Percentiles rank a stretch among this genome's conserved stretches.
Evolutionary conservation across 1,284 basidiomycete genomes (phyloP).

Genomic region (Melampsora americana): DNA sequence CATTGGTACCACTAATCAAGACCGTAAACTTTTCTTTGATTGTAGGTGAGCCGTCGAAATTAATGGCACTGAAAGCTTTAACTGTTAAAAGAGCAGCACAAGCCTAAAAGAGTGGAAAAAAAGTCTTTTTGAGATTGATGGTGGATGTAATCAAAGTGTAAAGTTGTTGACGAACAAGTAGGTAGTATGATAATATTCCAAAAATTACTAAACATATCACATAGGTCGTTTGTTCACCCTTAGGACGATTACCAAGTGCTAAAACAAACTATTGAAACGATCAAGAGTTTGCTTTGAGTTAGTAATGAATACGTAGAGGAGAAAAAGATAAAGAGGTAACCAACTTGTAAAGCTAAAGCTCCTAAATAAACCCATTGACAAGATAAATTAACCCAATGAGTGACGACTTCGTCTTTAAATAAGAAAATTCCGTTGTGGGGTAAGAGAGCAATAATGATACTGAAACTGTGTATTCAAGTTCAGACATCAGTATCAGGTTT

Average conservation of each 20-base stretch:
- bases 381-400: constrained; percentile 76
- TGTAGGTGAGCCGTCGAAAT: constrained; percentile 35
- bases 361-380: constrained; percentile 84
- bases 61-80: constrained; percentile 18
- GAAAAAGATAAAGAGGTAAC: not conserved
- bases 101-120: constrained; percentile 8
- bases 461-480: constrained; percentile 60
- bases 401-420: constrained; percentile 26
- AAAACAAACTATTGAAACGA: constrained; percentile 65
- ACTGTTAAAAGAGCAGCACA: constrained; percentile 38
- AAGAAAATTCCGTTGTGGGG: constrained; percentile 56
- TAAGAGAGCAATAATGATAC: constrained; percentile 87
- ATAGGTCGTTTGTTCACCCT: constrained; percentile 83
- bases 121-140: not conserved
- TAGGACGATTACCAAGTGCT: constrained; percentile 87
- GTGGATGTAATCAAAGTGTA: constrained; percentile 38
- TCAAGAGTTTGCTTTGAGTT: not conserved
- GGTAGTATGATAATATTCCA: constrained; percentile 52
- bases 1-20: constrained; percentile 73
- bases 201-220: constrained; percentile 70
- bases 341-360: constrained; percentile 69
- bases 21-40: constrained; percentile 52
- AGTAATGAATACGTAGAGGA: not conserved
- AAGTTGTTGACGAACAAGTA: constrained; percentile 48
- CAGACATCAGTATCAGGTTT: not conserved